Conservation (phyloP, 1,284 basidiomycete genomes). For the Cronartium quercuum region DNA sequence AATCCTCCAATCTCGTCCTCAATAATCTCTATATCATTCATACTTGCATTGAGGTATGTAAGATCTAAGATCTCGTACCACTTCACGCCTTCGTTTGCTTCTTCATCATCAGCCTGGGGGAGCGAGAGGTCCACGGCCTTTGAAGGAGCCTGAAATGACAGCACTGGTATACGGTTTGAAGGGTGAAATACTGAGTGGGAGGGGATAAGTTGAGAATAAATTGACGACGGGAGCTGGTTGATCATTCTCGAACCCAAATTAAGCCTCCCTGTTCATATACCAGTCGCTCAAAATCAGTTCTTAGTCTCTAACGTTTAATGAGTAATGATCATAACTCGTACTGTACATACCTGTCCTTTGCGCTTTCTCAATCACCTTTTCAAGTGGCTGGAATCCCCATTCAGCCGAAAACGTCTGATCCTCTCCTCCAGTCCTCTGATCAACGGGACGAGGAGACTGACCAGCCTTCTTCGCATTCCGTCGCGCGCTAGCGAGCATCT, state of each 20-base stretch:
- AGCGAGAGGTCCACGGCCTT: neutral
- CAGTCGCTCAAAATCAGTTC: too few species aligned
- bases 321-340: too few species aligned
- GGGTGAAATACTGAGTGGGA: conserved; percentile 32
- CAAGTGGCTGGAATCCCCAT: conserved; percentile 22
- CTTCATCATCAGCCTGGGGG: conserved; percentile 1
- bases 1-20: conserved; percentile 28
- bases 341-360: conserved; percentile 22
- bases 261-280: conserved; percentile 21
- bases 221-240: conserved; percentile 5
- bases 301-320: too few species aligned
- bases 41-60: conserved; percentile 9
- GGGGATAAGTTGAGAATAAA: conserved; percentile 20
- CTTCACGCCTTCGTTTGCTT: neutral
- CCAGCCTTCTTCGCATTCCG: neutral
- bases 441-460: too few species aligned
- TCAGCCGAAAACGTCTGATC: neutral
- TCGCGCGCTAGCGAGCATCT: conserved; percentile 23
- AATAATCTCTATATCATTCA: conserved; percentile 18
- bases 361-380: conserved; percentile 29
- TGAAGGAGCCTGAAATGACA: neutral
- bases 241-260: conserved; percentile 30
- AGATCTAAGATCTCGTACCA: conserved; percentile 31
- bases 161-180: conserved; percentile 9
- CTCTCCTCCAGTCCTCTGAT: too few species aligned